phyloP scores from a whole-genome alignment of 108 stramenopile species.

The Aurantiochytrium sp. region DNA sequence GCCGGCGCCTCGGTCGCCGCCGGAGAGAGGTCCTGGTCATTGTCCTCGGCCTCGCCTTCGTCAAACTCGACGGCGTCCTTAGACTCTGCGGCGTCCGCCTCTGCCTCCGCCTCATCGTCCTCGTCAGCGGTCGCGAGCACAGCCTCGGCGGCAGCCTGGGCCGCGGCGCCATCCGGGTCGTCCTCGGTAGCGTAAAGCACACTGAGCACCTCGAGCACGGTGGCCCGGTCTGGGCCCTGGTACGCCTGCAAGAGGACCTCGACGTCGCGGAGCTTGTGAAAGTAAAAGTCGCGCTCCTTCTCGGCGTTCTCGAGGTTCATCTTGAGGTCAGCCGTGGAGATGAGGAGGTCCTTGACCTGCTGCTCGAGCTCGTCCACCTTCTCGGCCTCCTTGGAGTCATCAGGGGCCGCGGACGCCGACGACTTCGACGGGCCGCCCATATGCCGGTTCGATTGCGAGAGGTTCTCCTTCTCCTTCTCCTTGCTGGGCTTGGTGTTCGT shows the following conservation, averaged over 20 bases:
- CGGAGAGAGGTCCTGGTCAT: too few species aligned
- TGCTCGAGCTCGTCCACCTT: slow-evolving; percentile 62
- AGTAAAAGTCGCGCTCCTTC: slow-evolving; percentile 85
- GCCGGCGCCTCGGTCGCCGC: too few species aligned
- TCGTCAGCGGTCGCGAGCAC: background rate
- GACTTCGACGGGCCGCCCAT: background rate
- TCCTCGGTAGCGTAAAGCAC: slow-evolving; percentile 50
- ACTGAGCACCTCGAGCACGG: slow-evolving; percentile 32
- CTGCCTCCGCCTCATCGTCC: background rate
- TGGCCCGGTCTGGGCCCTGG: slow-evolving; percentile 28
- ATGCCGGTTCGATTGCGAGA: background rate
- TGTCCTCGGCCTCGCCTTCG: too few species aligned
- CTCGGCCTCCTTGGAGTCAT: slow-evolving; percentile 58
- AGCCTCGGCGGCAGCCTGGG: background rate
- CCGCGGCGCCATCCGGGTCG: slow-evolving; percentile 34
- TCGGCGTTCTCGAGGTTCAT: slow-evolving; percentile 37
- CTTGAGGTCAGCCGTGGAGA: slow-evolving; percentile 8
- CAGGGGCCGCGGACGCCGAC: slow-evolving; percentile 48
- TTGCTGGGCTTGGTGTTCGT: background rate
- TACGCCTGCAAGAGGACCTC: slow-evolving; percentile 79
- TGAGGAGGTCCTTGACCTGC: background rate
- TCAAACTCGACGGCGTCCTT: background rate
- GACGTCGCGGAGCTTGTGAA: slow-evolving; percentile 85
- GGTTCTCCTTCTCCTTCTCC: slow-evolving; percentile 16
- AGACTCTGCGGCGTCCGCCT: background rate